phyloP scores from a whole-genome alignment of 192 early-diverging fungal genomes.

The Entomortierella chlamydospora region DNA sequence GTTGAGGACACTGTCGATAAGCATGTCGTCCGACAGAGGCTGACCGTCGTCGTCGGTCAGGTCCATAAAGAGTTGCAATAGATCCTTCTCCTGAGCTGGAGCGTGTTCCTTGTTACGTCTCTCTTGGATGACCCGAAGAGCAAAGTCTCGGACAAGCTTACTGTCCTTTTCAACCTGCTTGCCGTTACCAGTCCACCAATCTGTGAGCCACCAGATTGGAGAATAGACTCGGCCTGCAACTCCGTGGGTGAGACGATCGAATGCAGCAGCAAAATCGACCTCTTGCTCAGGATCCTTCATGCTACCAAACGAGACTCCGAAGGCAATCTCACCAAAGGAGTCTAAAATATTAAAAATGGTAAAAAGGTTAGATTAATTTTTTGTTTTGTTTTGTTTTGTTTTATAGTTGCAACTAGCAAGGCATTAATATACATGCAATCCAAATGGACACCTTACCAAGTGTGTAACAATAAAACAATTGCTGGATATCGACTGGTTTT shows the following conservation, averaged over 20 bases:
- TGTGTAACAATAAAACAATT: conserved; percentile 57
- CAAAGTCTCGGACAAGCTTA: conserved; percentile 34
- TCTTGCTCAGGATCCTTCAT: conserved; percentile 28
- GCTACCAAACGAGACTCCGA: conserved; percentile 39
- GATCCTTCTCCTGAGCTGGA: conserved; percentile 20
- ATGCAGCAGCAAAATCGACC: conserved; percentile 61
- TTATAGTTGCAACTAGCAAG: no score
- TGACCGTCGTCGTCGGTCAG: conserved; percentile 47
- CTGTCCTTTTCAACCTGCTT: conserved; percentile 13
- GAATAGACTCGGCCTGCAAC: conserved; percentile 23
- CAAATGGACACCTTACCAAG: conserved; percentile 27
- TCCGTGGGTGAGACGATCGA: conserved; percentile 58
- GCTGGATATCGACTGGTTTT: conserved; percentile 51
- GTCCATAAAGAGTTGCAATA: conserved; percentile 60
- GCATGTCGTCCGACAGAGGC: conserved; percentile 37
- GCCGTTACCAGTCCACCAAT: conserved; percentile 19
- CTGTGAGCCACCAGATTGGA: conserved; percentile 30
- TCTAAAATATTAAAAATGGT: conserved; percentile 3
- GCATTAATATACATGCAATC: not conserved
- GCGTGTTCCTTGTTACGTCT: conserved; percentile 7
- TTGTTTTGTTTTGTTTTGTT: not conserved
- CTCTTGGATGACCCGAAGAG: conserved; percentile 35
- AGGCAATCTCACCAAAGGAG: conserved; percentile 43
- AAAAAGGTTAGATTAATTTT: not conserved
- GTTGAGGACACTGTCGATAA: conserved; percentile 60